Percentiles rank a stretch among this genome's conserved stretches.
Evolutionary conservation across 2,329 filamentous ascomycete species (phyloP).

Genomic region (Penicillium freii): DNA sequence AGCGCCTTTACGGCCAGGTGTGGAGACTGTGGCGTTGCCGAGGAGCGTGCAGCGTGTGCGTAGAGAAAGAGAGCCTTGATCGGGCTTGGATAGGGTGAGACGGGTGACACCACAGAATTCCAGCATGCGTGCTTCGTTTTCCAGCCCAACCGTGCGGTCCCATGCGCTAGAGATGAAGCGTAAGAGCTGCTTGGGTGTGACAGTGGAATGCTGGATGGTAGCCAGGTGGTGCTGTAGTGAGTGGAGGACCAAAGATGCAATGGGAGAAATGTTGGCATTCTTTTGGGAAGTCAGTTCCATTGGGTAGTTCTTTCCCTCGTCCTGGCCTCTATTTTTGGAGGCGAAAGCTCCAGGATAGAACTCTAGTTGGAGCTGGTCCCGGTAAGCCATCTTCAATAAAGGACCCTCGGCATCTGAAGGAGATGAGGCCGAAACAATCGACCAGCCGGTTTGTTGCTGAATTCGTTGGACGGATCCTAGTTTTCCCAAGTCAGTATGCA

Average conservation of each 20-base stretch:
- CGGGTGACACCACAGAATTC: slow-evolving; percentile 47
- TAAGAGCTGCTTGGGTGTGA: slow-evolving; percentile 41
- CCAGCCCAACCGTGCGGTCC: slow-evolving; percentile 40
- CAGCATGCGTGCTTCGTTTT: slow-evolving; percentile 46
- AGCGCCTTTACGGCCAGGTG: slow-evolving; percentile 11
- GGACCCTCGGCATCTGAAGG: slow-evolving; percentile 32
- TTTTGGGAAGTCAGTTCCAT: slow-evolving; percentile 36
- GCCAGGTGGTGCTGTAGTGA: slow-evolving; percentile 40
- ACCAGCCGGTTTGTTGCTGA: slow-evolving; percentile 47
- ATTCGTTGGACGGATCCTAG: slow-evolving; percentile 41
- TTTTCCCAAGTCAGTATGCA: slow-evolving; percentile 9
- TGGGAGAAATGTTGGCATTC: slow-evolving; percentile 31
- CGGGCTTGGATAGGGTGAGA: slow-evolving; percentile 31
- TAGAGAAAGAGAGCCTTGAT: slow-evolving; percentile 28
- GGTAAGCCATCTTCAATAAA: slow-evolving; percentile 44
- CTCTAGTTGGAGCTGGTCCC: slow-evolving; percentile 41
- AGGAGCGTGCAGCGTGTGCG: slow-evolving; percentile 42
- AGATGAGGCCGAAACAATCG: slow-evolving; percentile 38
- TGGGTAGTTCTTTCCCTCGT: slow-evolving; percentile 26
- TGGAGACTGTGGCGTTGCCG: slow-evolving; percentile 20
- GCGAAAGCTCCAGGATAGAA: slow-evolving; percentile 43
- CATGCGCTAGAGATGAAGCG: slow-evolving; percentile 44
- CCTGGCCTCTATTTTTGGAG: slow-evolving; percentile 22
- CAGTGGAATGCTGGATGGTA: slow-evolving; percentile 36
- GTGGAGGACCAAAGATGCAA: slow-evolving; percentile 43